Evolutionary conservation across 495 filamentous ascomycete genomes (phyloP).

Genomic region (Chaetomium fimeti): DNA sequence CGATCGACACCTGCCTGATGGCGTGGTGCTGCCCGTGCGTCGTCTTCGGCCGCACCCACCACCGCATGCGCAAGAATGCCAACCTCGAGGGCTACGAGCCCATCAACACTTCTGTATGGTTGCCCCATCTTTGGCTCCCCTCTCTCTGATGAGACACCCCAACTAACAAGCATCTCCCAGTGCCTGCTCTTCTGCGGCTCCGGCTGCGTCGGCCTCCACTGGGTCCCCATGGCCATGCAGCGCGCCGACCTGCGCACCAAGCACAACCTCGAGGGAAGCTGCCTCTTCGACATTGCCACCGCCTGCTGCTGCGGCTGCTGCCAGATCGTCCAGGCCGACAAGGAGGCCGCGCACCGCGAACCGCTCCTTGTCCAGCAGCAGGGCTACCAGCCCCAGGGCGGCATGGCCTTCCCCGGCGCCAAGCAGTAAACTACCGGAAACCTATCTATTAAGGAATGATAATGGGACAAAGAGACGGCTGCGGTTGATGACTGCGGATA

Average conservation of each 20-base stretch:
- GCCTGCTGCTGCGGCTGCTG: slow-evolving; percentile 48
- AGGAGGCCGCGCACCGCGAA: slow-evolving; percentile 36
- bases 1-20: slow-evolving; percentile 41
- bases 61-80: slow-evolving; percentile 43
- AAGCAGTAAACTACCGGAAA: slow-evolving; percentile 9
- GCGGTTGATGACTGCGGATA: neutral
- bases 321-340: slow-evolving; percentile 41
- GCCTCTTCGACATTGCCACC: slow-evolving; percentile 38
- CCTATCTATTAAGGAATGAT: neutral
- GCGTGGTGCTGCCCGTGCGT: slow-evolving; percentile 48
- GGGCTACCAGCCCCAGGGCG: slow-evolving; percentile 30
- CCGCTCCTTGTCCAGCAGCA: slow-evolving; percentile 21
- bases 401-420: slow-evolving; percentile 28
- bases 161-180: slow-evolving; percentile 6
- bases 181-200: slow-evolving; percentile 40
- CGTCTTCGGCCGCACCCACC: slow-evolving; percentile 48
- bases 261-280: slow-evolving; percentile 45
- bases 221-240: slow-evolving; percentile 44
- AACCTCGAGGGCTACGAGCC: slow-evolving; percentile 43
- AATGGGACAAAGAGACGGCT: neutral
- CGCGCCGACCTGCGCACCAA: slow-evolving; percentile 44
- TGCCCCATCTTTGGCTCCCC: neutral
- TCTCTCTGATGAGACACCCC: neutral
- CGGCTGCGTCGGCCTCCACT: slow-evolving; percentile 36
- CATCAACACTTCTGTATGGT: slow-evolving; percentile 46